Evolutionary conservation across 441 rosid genomes (phyloP).

Genomic region (Populus hybrid): DNA sequence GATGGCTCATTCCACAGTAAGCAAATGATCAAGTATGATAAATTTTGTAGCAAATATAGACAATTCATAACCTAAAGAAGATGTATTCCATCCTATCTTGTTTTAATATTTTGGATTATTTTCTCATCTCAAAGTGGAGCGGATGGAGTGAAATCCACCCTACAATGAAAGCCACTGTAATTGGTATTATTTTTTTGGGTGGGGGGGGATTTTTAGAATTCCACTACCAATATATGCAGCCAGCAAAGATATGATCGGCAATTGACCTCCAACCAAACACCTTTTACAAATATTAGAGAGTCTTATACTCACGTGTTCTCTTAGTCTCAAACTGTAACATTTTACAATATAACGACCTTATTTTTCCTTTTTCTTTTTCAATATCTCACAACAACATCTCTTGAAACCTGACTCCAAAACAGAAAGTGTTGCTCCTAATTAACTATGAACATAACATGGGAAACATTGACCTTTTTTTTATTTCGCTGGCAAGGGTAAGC

Average conservation of each 20-base stretch:
- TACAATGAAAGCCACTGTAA: background rate
- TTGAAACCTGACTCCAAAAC: background rate
- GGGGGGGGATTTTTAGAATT: background rate
- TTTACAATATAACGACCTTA: background rate
- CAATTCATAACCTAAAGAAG: background rate
- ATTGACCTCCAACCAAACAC: background rate
- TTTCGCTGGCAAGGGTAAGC: no score
- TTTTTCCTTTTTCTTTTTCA: background rate
- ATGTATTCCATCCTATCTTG: background rate
- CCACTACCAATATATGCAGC: no score
- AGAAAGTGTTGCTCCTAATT: background rate
- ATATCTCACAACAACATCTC: background rate
- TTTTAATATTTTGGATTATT: no score
- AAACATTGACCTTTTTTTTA: background rate
- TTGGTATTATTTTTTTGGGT: no score
- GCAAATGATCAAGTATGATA: no score
- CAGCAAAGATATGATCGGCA: no score
- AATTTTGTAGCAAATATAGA: background rate
- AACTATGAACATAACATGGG: background rate
- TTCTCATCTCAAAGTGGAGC: no score
- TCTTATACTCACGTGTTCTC: no score
- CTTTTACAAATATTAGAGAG: background rate
- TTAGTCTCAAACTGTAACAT: background rate
- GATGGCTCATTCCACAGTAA: background rate
- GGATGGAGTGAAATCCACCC: background rate